Base-by-base conservation (phyloP, 2,329 filamentous ascomycete genomes). In the Calonectria hawksworthii region DNA sequence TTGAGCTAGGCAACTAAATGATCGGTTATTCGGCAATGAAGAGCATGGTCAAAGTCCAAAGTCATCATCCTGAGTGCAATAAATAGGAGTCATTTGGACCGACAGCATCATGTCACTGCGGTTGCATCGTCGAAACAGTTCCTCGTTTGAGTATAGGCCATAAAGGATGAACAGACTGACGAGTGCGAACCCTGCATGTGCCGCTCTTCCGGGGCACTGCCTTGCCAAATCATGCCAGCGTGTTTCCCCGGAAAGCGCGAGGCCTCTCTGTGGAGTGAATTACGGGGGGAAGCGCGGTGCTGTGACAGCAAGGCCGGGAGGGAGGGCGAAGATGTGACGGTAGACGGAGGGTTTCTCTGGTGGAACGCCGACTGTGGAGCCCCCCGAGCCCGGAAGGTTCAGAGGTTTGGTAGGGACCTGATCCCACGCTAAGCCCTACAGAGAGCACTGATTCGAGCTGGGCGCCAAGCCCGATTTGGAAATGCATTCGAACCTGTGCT, bases 401-500 rank as follows among this genome's bases (percentile, higher is more conserved):
- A 26, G 26, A 38, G 28, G 44, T 23, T 47, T 47, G 44, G 21
- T 47, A 47, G 28, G 28, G 5, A n/a, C 34, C 23, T 13, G n/a
- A 41, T 16, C 8, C 6, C 51, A 34, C 36, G 8, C 70, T 73
- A 65, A 69, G 66, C 71, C 72, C 61, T 70, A 66, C 61, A 67
- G 30, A 70, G 59, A 36, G 50, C 9, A 69, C 50, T 63, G 41
- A 70, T 74, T 70, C 72, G 67, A 74, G 71, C 66, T 44, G 34
- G 26, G 59, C 67, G 67, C 72, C 64, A 74, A 50, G 30, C 67
- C 66, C 50, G n/a, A 66, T 70, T 18, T 36, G 67, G 72, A 44
- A 63, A 63, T 41, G 52, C 64, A 72, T 72, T 72, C 70, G 72
- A 73, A 52, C 26, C 21, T 36, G 21, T 52, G 30, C 30, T 65